Conservation (phyloP, 2,329 filamentous ascomycete species). For the Didymella pinodella region DNA sequence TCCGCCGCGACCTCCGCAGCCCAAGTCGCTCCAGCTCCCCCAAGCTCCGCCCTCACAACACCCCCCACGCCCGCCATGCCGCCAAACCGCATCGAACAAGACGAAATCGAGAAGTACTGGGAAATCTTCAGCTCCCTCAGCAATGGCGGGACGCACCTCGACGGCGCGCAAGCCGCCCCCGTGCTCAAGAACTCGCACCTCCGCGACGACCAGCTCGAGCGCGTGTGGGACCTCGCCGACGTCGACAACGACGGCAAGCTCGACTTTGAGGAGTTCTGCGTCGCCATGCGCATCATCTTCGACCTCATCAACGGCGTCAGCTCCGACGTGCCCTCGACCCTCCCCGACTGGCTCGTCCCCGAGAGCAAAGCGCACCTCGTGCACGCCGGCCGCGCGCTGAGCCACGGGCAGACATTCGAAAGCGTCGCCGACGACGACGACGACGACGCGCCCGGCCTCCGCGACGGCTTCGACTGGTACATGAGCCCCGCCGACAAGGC, state of each 20-base stretch:
- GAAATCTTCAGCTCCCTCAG: slow-evolving; percentile 77
- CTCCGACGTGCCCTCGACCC: slow-evolving; percentile 76
- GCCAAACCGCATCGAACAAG: slow-evolving; percentile 70
- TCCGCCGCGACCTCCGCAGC: slow-evolving; percentile 11
- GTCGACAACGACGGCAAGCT: slow-evolving; percentile 97
- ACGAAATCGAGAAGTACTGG: slow-evolving; percentile 81
- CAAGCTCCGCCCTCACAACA: not conserved
- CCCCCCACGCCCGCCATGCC: slow-evolving; percentile 38
- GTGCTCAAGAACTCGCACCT: slow-evolving; percentile 78
- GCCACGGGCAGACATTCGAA: slow-evolving; percentile 82
- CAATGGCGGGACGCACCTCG: slow-evolving; percentile 70
- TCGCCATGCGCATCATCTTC: slow-evolving; percentile 97
- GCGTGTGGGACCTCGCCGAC: slow-evolving; percentile 96
- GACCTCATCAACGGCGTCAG: slow-evolving; percentile 94
- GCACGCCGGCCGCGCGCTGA: slow-evolving; percentile 58
- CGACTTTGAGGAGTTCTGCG: slow-evolving; percentile 99
- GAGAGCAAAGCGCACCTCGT: slow-evolving; percentile 69
- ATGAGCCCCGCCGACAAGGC: slow-evolving; percentile 90
- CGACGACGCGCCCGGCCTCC: slow-evolving; percentile 82
- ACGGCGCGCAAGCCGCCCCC: slow-evolving; percentile 73
- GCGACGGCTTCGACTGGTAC: slow-evolving; percentile 99
- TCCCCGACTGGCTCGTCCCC: slow-evolving; percentile 97
- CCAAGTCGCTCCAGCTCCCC: not conserved
- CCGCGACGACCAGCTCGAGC: slow-evolving; percentile 85
- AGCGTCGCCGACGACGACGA: slow-evolving; percentile 79